phyloP scores from a whole-genome alignment of 2,329 filamentous ascomycete species.

The Phoma sp. region DNA sequence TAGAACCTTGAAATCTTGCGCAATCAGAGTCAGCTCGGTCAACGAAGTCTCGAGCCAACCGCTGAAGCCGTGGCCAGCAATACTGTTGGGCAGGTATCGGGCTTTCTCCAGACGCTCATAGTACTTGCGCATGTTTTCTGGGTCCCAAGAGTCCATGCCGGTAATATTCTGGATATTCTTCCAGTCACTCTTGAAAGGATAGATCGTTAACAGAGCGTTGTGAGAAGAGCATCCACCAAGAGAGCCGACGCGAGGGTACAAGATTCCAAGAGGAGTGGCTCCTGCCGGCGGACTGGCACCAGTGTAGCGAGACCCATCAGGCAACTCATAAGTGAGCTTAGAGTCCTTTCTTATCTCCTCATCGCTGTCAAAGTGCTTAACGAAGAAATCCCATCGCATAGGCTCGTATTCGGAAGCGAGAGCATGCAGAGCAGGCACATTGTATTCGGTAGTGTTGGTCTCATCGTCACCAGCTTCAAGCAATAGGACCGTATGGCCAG shows the following conservation, averaged over 20 bases:
- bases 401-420: slow-evolving; percentile 61
- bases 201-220: slow-evolving; percentile 64
- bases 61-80: slow-evolving; percentile 60
- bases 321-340: slow-evolving; percentile 58
- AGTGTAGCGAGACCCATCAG: slow-evolving; percentile 52
- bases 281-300: slow-evolving; percentile 60
- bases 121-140: slow-evolving; percentile 65
- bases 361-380: slow-evolving; percentile 63
- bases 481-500: slow-evolving; percentile 63
- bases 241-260: slow-evolving; percentile 63
- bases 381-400: slow-evolving; percentile 67
- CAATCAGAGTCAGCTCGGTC: slow-evolving; percentile 58
- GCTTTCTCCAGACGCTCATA: slow-evolving; percentile 60
- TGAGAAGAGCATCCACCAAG: slow-evolving; percentile 65
- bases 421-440: slow-evolving; percentile 60
- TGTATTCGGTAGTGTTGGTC: slow-evolving; percentile 54
- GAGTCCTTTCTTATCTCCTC: slow-evolving; percentile 58
- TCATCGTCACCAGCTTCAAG: slow-evolving; percentile 66
- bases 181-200: slow-evolving; percentile 66
- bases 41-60: slow-evolving; percentile 63
- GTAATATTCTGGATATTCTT: slow-evolving; percentile 63
- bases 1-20: slow-evolving; percentile 60
- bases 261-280: slow-evolving; percentile 58
- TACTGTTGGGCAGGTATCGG: slow-evolving; percentile 55
- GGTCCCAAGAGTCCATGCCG: slow-evolving; percentile 65